phyloP scores from a whole-genome alignment of 441 rosid species.

The Bruguiera hainesii region DNA sequence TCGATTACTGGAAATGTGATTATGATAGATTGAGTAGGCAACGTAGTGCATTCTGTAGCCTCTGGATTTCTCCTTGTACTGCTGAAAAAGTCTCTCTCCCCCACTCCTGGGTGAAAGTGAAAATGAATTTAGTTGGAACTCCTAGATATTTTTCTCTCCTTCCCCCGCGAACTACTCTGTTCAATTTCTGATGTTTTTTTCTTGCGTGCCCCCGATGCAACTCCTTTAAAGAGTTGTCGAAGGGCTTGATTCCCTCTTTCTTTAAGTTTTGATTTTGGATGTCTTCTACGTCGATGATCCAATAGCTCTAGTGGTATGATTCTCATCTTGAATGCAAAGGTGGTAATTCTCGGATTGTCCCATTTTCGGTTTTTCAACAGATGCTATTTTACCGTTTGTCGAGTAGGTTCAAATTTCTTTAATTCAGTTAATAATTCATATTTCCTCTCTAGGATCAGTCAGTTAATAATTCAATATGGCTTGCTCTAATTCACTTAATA shows the following conservation, averaged over 20 bases:
- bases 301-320: constrained; percentile 47
- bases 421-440: too few species aligned
- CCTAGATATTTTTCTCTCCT: background rate
- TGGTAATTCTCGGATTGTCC: constrained; percentile 43
- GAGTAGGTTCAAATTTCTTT: too few species aligned
- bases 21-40: constrained; percentile 25
- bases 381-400: too few species aligned
- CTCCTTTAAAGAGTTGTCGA: background rate
- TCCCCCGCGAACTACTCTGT: too few species aligned
- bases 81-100: background rate
- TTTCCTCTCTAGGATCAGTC: too few species aligned
- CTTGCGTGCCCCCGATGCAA: too few species aligned
- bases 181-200: background rate
- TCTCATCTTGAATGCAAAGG: constrained; percentile 57
- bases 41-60: background rate
- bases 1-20: constrained; percentile 29
- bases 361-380: background rate
- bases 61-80: background rate
- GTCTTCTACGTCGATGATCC: constrained; percentile 21
- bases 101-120: background rate
- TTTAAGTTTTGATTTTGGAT: too few species aligned
- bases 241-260: too few species aligned
- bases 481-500: too few species aligned
- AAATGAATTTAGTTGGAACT: constrained; percentile 6
- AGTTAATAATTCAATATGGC: too few species aligned